Evolutionary conservation across 495 filamentous ascomycete genomes (phyloP), one percentile per base, ranked within the genome.

Genomic region (Beverwykella pulmonaria): DNA sequence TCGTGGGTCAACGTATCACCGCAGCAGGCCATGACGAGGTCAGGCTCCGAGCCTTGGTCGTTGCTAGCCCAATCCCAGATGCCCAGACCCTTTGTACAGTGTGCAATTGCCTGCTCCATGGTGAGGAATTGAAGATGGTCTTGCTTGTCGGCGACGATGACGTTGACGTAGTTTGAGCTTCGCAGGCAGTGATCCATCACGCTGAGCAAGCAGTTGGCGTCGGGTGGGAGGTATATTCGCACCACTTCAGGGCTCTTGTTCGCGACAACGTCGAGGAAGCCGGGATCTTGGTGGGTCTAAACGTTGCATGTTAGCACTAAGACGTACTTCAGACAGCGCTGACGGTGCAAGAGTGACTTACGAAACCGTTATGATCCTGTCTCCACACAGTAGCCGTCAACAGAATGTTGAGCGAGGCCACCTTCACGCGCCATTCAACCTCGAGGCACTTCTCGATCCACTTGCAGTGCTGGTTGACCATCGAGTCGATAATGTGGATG

Each of bases 401-500:
- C 14, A 91, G 81, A 63, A 91, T 89, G 76, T 91, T 91, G 61
- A 91, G 82, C 0, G 87, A 89, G 19, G 87, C 81, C 19, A 90
- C 77, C 73, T 85, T 85, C 56, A 78, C 81, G 29, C 88, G 82
- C 88, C 88, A 91, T 66, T 88, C 84, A 2, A 90, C 84, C 69
- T 90, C 88, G 9, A 85, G 75, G 65, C 84, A 88, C 75, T 91
- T 91, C 70, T 91, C 88, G 53, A 91, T 80, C 88, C 88, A 90
- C 74, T 91, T 91, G 79, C 87, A 89, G 76, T 90, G 88, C 75
- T 90, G 88, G 74, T 89, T 89, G 54, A 91, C 88, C 88, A 90
- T 91, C 0, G 84, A 87, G 72, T 91, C 88, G 68, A 91, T 90
- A 70, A 91, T 83, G 69, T 91, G 88, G 63, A 90, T 87, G 73